These are phyloP conservation scores for Primulina eburnea DNA, from an alignment of 257 asterid genomes.

Conservation along the genomic window DNA sequence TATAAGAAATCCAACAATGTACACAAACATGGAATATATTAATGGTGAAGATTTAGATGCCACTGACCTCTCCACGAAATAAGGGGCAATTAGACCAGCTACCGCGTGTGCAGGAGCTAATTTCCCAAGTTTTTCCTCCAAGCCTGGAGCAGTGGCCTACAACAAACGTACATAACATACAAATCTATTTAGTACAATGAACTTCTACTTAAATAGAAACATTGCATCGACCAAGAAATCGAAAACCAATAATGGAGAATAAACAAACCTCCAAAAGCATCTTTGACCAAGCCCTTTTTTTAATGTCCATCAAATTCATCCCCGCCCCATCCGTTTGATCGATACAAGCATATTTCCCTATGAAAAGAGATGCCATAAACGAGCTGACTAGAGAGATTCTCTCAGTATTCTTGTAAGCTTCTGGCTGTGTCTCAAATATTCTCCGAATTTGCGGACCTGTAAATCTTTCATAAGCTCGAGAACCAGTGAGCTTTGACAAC, in stretches of 20 bases:
- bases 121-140: slow-evolving; percentile 79
- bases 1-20: background rate
- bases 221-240: background rate
- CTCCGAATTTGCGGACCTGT: slow-evolving; percentile 92
- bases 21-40: no score
- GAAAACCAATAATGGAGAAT: slow-evolving; percentile 7
- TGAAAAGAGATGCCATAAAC: slow-evolving; percentile 87
- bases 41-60: background rate
- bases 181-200: background rate
- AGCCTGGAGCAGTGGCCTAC: slow-evolving; percentile 82
- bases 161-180: background rate
- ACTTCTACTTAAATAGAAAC: background rate
- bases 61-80: slow-evolving; percentile 70
- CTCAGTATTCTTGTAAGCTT: slow-evolving; percentile 65
- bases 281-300: slow-evolving; percentile 76
- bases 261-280: slow-evolving; percentile 53
- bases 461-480: slow-evolving; percentile 81
- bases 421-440: slow-evolving; percentile 62
- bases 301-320: slow-evolving; percentile 93
- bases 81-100: slow-evolving; percentile 66
- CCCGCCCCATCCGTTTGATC: slow-evolving; percentile 99
- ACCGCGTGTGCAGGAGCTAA: slow-evolving; percentile 83
- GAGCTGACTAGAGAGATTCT: slow-evolving; percentile 90
- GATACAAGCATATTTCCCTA: slow-evolving; percentile 72
- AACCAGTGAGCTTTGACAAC: slow-evolving; percentile 79